Conservation (phyloP, 352 stramenopile genomes). For the Phytopythium vexans region DNA sequence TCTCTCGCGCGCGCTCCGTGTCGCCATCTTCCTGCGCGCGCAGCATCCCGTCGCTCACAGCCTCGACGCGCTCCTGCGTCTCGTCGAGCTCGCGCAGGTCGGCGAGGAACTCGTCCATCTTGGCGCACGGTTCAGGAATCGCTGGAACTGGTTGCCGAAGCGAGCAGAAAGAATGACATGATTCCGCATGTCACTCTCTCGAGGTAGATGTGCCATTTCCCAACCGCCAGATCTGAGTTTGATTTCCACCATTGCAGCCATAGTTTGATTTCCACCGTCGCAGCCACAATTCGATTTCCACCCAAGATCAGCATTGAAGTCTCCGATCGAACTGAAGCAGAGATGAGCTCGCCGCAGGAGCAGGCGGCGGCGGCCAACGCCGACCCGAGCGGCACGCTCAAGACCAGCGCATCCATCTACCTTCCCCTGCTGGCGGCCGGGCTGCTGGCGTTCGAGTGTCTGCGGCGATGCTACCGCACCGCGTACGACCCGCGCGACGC, state of each 20-base stretch:
- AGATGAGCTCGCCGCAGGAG: conserved; percentile 41
- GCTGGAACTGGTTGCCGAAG: background rate
- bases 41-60: conserved; percentile 75
- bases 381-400: conserved; percentile 67
- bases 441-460: conserved; percentile 56
- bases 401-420: conserved; percentile 70
- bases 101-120: conserved; percentile 75
- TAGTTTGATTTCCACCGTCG: no score
- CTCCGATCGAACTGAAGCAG: background rate
- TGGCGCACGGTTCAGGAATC: background rate
- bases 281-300: no score
- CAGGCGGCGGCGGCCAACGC: conserved; percentile 44
- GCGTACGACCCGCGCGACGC: conserved; percentile 51
- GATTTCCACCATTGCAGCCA: no score
- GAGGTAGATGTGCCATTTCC: no score
- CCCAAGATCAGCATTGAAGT: no score
- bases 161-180: no score
- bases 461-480: conserved; percentile 46
- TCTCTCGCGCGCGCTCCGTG: conserved; percentile 23
- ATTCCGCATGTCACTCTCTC: no score
- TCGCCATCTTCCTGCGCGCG: conserved; percentile 36
- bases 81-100: conserved; percentile 77
- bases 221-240: no score
- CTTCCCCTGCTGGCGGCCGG: conserved; percentile 40
- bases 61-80: conserved; percentile 79